phyloP scores from a whole-genome alignment of 2,329 filamentous ascomycete genomes.

The Xylaria digitata region DNA sequence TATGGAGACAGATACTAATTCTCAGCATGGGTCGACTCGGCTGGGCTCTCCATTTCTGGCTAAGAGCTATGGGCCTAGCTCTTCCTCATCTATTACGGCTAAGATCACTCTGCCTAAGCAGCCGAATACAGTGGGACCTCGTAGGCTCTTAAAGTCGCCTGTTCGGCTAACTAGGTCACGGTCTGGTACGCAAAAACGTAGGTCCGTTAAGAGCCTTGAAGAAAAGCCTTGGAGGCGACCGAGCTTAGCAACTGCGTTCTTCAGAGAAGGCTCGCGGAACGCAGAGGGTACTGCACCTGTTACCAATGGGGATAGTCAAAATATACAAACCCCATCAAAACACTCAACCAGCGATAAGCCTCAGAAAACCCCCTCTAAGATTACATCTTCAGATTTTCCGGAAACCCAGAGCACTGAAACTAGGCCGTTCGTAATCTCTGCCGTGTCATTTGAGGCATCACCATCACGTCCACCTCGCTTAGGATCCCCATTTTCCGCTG shows the following conservation, averaged over 20 bases:
- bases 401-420: slow-evolving; percentile 11
- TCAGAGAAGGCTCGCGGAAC: slow-evolving; percentile 49
- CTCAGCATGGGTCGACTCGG: slow-evolving; percentile 44
- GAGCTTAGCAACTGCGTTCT: slow-evolving; percentile 66
- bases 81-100: slow-evolving; percentile 61
- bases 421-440: slow-evolving; percentile 41
- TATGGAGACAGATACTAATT: slow-evolving; percentile 4
- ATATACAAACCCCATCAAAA: slow-evolving; percentile 7
- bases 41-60: slow-evolving; percentile 68
- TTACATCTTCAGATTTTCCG: slow-evolving; percentile 4
- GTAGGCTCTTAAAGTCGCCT: slow-evolving; percentile 64
- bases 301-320: slow-evolving; percentile 9
- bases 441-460: slow-evolving; percentile 39
- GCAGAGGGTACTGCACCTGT: slow-evolving; percentile 17
- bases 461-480: slow-evolving; percentile 60
- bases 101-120: slow-evolving; percentile 56
- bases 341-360: not conserved
- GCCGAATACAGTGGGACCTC: slow-evolving; percentile 62
- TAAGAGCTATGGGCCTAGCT: slow-evolving; percentile 71
- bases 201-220: slow-evolving; percentile 62
- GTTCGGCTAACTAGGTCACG: slow-evolving; percentile 63
- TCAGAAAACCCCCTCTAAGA: slow-evolving; percentile 14
- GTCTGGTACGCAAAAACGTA: slow-evolving; percentile 66
- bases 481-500: slow-evolving; percentile 68
- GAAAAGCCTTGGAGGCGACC: slow-evolving; percentile 63